Evolutionary conservation across 805 yeast genomes (phyloP).

Genomic region (Saccharomycopsis javanensis): DNA sequence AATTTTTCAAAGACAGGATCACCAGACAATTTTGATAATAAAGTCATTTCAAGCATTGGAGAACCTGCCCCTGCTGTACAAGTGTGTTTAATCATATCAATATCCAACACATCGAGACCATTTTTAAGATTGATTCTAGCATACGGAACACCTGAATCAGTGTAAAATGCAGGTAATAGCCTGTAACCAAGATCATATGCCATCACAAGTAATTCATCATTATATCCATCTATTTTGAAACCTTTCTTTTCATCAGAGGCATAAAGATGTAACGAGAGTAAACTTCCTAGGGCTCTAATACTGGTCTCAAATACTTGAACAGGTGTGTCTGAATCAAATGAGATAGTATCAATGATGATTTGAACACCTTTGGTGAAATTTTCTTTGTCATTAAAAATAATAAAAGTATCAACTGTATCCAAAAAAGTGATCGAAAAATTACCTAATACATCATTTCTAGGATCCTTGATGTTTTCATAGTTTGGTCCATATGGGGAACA

Average conservation of each 20-base stretch:
- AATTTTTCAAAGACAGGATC: constrained; percentile 59
- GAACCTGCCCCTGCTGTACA: constrained; percentile 86
- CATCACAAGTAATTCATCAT: constrained; percentile 59
- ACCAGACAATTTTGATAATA: constrained; percentile 65
- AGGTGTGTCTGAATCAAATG: constrained; percentile 54
- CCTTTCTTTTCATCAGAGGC: constrained; percentile 44
- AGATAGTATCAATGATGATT: constrained; percentile 30
- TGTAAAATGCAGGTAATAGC: constrained; percentile 59
- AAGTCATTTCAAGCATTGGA: constrained; percentile 69
- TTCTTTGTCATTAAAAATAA: constrained; percentile 56
- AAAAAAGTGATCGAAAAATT: constrained; percentile 70
- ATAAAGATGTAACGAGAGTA: constrained; percentile 68
- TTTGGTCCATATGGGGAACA: constrained; percentile 67
- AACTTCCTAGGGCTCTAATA: constrained; percentile 74
- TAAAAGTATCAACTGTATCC: constrained; percentile 72
- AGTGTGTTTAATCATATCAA: constrained; percentile 45
- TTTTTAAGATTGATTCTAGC: constrained; percentile 62
- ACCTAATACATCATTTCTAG: constrained; percentile 76
- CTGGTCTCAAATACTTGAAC: constrained; percentile 86
- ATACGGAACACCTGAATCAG: constrained; percentile 57
- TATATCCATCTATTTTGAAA: constrained; percentile 35
- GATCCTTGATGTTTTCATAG: constrained; percentile 39
- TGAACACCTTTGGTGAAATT: constrained; percentile 40
- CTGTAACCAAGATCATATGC: constrained; percentile 73
- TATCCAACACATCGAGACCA: constrained; percentile 41